These are phyloP conservation scores for Aurantiochytrium sp. DNA, from an alignment of 108 stramenopile species.

Conservation along the genomic window DNA sequence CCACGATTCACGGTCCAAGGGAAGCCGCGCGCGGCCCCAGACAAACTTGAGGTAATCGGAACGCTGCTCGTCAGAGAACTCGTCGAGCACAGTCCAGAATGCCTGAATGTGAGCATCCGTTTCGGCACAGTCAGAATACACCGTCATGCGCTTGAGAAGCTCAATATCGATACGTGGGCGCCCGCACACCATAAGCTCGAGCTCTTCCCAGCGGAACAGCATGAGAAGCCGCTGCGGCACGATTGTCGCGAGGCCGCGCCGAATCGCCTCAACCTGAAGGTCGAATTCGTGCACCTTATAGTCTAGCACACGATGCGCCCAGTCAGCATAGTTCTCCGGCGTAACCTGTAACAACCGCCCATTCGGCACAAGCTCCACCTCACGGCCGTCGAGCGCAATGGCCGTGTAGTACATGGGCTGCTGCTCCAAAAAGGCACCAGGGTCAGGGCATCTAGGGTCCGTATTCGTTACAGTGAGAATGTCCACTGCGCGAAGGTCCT, in stretches of 20 bases:
- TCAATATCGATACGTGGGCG: slow-evolving; percentile 44
- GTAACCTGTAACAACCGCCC: slow-evolving; percentile 36
- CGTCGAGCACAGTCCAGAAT: slow-evolving; percentile 53
- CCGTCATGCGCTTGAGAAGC: slow-evolving; percentile 42
- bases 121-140: slow-evolving; percentile 29
- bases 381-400: slow-evolving; percentile 30
- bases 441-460: background rate
- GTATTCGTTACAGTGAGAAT: slow-evolving; percentile 28
- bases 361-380: slow-evolving; percentile 44
- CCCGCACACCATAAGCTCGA: slow-evolving; percentile 54
- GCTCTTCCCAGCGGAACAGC: slow-evolving; percentile 45
- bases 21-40: slow-evolving; percentile 56
- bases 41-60: slow-evolving; percentile 56
- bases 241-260: slow-evolving; percentile 35
- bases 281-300: slow-evolving; percentile 44
- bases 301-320: background rate
- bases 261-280: slow-evolving; percentile 29
- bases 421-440: background rate
- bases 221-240: slow-evolving; percentile 39
- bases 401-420: background rate
- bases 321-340: slow-evolving; percentile 34
- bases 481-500: slow-evolving; percentile 42
- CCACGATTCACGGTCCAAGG: slow-evolving; percentile 31
- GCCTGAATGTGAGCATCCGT: slow-evolving; percentile 33
- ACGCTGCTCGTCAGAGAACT: slow-evolving; percentile 43